Base-by-base conservation (phyloP, 1,284 basidiomycete species). In the Cutaneotrichosporon mucoides region DNA sequence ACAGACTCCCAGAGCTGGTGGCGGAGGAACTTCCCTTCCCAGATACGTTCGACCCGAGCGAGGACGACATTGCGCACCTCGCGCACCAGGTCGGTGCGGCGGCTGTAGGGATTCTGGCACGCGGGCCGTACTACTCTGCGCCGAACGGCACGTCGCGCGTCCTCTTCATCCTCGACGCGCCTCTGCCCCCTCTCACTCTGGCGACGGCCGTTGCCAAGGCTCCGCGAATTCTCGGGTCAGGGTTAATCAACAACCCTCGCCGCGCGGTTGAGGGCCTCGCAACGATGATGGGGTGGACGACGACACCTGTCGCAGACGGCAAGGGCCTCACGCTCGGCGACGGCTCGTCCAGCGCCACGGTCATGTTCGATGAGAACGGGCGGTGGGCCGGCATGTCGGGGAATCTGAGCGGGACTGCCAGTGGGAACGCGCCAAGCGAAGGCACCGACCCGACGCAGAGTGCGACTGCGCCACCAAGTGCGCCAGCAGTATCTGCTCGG, bases 41-140 rank as follows among this genome's bases (percentile, higher is more conserved):
- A 3, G 42, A 43, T 6, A 33, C 38, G 2, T 43, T 53, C 12
- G 41, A 36, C 8, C 12, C 9, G 3, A 41, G 41, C 33, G 53
- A 51, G 12, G 53, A 38, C 43, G 48, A 42, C 35, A 34, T 45
- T 16, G 53, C 42, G 36, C 15, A 16, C 7, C 53, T 59, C n/a
- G 53, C 58, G 37, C 58, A 59, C 38, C 48, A 59, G 48, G 15
- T 59, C 13, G 58, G 46, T 12, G 33, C 42, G 5, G 53, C 53
- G 9, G 48, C 53, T 11, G 42, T 53, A 2, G 57, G 57, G 9
- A 49, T 58, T 33, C 36, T 40, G 6, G 15, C 15, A 2, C 15
- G 16, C 3, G 50, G 49, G 12, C 56, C 56, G n/a, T 58, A 58
- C 45, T 53, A 58, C 13, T 42, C 40, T 4, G 57, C 57, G 11